Evolutionary conservation across 495 filamentous ascomycete species (phyloP), one percentile per base, ranked within the genome.

Genomic region (Podospora comata): DNA sequence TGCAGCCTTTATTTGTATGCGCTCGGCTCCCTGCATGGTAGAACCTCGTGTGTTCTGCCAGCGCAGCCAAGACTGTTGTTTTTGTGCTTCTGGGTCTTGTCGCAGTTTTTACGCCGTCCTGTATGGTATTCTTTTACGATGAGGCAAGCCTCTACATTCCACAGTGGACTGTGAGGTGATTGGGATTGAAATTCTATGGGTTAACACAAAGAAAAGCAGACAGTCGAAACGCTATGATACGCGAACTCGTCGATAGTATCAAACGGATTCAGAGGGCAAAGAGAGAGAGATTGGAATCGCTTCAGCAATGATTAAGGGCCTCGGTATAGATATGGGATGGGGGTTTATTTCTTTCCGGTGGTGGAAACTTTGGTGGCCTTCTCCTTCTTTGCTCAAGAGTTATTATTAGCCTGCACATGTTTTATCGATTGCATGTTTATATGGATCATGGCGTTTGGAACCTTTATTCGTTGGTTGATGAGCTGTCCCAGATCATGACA

Each of bases 111-210:
- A 1, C 11, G 27, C 16, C 34, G 23, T 32, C 44, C n/a, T 44
- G 55, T 11, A 16, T 13, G 15, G 16, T 9, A n/a, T 15, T n/a
- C 20, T 13, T 53, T 28, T 61, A 56, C 18, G 19, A 61, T n/a
- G 54, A 62, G 13, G 39, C 39, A 48, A 48, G 13, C 39, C 13
- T 48, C 39, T 48, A 13, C 9, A 2, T 48, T 48, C 30, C 18
- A 48, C 39, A 44, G 66, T 61, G 15, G 30, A 5, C 32, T 39
- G n/a, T 59, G 34, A 28, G 20, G 34, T 18, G 23, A 27, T 18
- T 58, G n/a, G 55, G 55, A 58, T 58, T 19, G 55, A 19, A 56
- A 58, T 58, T 11, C 56, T 23, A 62, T n/a, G 60, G 23, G 30
- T 28, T 62, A 62, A 28, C 27, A 62, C 32, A 62, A 48, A 48